phyloP scores from a whole-genome alignment of 1,139 yeast species.

The Komagataea norvegica region DNA sequence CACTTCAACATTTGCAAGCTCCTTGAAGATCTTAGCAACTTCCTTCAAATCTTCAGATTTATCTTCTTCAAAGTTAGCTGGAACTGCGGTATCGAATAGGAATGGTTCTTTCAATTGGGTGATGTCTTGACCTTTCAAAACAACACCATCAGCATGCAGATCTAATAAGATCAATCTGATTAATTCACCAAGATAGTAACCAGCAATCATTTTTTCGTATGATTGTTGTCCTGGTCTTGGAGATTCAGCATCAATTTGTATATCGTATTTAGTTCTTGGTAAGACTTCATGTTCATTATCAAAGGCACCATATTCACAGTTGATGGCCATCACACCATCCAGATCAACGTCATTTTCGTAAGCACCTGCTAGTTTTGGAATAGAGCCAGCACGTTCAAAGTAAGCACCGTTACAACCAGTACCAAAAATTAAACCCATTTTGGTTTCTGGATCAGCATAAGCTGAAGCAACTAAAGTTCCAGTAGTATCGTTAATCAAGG shows the following conservation, averaged over 20 bases:
- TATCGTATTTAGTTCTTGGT: slow-evolving; percentile 89
- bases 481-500: slow-evolving; percentile 93
- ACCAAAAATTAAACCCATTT: slow-evolving; percentile 95
- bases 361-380: slow-evolving; percentile 79
- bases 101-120: slow-evolving; percentile 55
- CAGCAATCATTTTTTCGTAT: slow-evolving; percentile 96
- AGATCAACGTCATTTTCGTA: slow-evolving; percentile 57
- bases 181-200: slow-evolving; percentile 92
- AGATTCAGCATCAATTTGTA: slow-evolving; percentile 72
- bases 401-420: slow-evolving; percentile 98
- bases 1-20: slow-evolving; percentile 55
- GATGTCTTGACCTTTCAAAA: slow-evolving; percentile 68
- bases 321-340: slow-evolving; percentile 84
- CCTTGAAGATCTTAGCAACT: slow-evolving; percentile 61
- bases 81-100: slow-evolving; percentile 83
- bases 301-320: slow-evolving; percentile 97
- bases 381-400: slow-evolving; percentile 68
- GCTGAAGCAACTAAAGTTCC: slow-evolving; percentile 96
- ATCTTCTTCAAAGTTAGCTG: slow-evolving; percentile 84
- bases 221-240: slow-evolving; percentile 97
- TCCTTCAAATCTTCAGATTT: slow-evolving; percentile 75
- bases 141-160: slow-evolving; percentile 54
- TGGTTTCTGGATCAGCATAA: slow-evolving; percentile 83
- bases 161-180: slow-evolving; percentile 78
- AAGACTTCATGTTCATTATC: slow-evolving; percentile 81